Conservation (phyloP, 805 yeast species). For the Saturnispora serradocipensis region DNA sequence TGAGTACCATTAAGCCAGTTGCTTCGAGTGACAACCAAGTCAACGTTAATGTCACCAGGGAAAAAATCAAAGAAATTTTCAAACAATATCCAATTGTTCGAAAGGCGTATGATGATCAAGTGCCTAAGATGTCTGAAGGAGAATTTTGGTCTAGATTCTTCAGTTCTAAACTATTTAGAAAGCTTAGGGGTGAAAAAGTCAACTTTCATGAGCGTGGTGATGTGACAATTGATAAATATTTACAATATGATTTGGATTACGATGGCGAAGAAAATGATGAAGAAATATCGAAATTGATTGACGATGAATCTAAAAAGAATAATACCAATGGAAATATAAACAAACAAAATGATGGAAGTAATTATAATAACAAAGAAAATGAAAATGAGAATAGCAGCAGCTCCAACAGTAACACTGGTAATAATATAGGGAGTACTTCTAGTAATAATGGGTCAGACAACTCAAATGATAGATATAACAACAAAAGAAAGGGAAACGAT, state of each 20-base stretch:
- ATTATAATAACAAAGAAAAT: not conserved
- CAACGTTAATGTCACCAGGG: slow-evolving; percentile 85
- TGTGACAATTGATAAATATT: slow-evolving; percentile 72
- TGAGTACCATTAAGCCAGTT: slow-evolving; percentile 88
- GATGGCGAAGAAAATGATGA: slow-evolving; percentile 33
- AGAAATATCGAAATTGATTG: slow-evolving; percentile 22
- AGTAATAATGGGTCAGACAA: not conserved
- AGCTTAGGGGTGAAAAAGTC: slow-evolving; percentile 81
- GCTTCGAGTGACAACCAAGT: slow-evolving; percentile 90
- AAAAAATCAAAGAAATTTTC: slow-evolving; percentile 80
- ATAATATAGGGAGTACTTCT: not conserved
- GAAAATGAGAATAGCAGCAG: not conserved
- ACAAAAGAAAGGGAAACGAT: slow-evolving; percentile 10
- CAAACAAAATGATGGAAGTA: slow-evolving; percentile 8
- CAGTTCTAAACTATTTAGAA: slow-evolving; percentile 78
- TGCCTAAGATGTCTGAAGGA: slow-evolving; percentile 81
- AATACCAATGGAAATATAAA: slow-evolving; percentile 18
- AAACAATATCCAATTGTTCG: slow-evolving; percentile 88
- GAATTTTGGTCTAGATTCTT: slow-evolving; percentile 96
- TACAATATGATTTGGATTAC: slow-evolving; percentile 56
- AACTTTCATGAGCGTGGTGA: slow-evolving; percentile 74
- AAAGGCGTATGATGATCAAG: slow-evolving; percentile 81
- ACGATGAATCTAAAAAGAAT: slow-evolving; percentile 10
- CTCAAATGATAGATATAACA: not conserved
- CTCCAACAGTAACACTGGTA: not conserved